These are phyloP conservation scores for Licmophora abbreviata DNA, from an alignment of 108 stramenopile genomes.

Conservation along the genomic window DNA sequence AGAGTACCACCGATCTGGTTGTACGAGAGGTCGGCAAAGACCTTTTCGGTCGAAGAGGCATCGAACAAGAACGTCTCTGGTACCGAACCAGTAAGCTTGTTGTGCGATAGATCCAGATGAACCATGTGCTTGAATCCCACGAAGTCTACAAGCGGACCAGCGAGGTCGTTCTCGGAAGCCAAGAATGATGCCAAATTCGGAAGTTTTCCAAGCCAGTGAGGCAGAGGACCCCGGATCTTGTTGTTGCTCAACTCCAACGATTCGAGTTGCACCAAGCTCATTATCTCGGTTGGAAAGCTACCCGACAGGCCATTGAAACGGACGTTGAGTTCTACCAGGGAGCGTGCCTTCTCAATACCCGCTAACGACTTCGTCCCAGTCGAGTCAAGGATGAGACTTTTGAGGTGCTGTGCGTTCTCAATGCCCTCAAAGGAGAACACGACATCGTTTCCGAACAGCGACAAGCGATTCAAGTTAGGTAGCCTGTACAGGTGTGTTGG, in stretches of 20 bases:
- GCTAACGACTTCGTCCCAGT: constrained; percentile 14
- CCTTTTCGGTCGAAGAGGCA: constrained; percentile 8
- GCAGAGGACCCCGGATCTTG: constrained; percentile 29
- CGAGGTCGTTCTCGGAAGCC: constrained; percentile 26
- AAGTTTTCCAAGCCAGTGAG: constrained; percentile 17
- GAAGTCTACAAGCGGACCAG: constrained; percentile 7
- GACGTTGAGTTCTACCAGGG: neutral
- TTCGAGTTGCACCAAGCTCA: constrained; percentile 12
- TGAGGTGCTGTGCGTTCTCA: constrained; percentile 26
- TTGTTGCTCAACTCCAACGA: constrained; percentile 43
- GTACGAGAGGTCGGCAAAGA: constrained; percentile 31
- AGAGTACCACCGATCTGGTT: constrained; percentile 49
- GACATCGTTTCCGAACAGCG: constrained; percentile 21
- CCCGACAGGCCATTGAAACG: neutral
- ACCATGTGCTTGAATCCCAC: neutral
- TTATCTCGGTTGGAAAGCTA: constrained; percentile 1
- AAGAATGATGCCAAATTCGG: constrained; percentile 21
- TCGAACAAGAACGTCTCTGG: constrained; percentile 15
- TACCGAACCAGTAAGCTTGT: constrained; percentile 4
- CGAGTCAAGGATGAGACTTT: constrained; percentile 44
- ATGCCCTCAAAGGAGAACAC: constrained; percentile 42
- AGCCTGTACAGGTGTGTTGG: constrained; percentile 43
- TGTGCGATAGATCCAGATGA: neutral
- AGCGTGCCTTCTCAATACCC: constrained; percentile 9
- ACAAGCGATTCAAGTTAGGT: constrained; percentile 25